Evolutionary conservation across 495 filamentous ascomycete species (phyloP), one percentile per base, ranked within the genome.

Genomic region (Penicillium herquei): DNA sequence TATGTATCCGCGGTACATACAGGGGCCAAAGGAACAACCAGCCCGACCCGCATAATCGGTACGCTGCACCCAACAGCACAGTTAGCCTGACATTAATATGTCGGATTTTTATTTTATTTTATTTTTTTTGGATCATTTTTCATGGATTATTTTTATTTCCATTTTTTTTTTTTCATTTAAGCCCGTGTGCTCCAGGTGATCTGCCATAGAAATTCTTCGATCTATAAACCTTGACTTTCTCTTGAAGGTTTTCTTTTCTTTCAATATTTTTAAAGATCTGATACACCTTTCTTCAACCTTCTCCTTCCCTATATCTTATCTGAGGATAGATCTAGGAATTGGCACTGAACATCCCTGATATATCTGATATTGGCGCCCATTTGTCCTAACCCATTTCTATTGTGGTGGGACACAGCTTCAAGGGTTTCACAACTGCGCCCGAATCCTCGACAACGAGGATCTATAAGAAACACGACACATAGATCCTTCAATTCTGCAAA

Each of bases 1-100:
- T 65, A 39, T 55, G 62, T 67, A 67, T 65, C 64, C 56, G 62
- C 61, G 61, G 61, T 67, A 67, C 58, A 52, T 40, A 57, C 37
- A 54, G 57, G 57, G 57, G 63, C 62, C 65, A 63, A 66, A 63
- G 56, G 65, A 55, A 52, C 59, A 60, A 56, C 54, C 59, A 59
- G 51, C 59, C 55, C 56, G 62, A 59, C 50, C 58, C 52, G 49
- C 52, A 52, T 53, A 54, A 49, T 55, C 51, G 56, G 58, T 62
- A 52, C 54, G 51, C 55, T 62, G 53, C 55, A 65, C 62, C 64
- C 64, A 67, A 67, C 58, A 62, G 54, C 18, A 14, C 45, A 51
- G 44, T 61, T 63, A 55, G 55, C 35, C 55, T 56, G 49, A 51
- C 37, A 37, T 54, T 58, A 57, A 57, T 64, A 63, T 17, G 44